Evolutionary conservation across 305 asterid genomes (phyloP).

Genomic region (Fraxinus latifolia): DNA sequence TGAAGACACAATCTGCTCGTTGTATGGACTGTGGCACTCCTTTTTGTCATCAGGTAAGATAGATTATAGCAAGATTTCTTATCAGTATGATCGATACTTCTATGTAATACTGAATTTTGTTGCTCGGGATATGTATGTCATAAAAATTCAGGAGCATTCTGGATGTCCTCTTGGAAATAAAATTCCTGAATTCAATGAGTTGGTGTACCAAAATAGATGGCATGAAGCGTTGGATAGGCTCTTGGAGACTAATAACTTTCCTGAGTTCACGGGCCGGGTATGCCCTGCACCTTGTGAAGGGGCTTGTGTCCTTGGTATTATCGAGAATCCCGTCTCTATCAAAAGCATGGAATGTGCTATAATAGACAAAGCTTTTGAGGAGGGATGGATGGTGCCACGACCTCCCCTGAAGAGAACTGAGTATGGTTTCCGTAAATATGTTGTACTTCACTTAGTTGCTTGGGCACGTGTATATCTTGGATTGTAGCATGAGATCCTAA

Average conservation of each 20-base stretch:
- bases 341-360: conserved; percentile 93
- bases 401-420: conserved; percentile 82
- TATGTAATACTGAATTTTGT: neutral
- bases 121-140: neutral
- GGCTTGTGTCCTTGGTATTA: conserved; percentile 95
- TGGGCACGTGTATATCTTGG: neutral
- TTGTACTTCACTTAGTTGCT: neutral
- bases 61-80: neutral
- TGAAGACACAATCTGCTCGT: conserved; percentile 93
- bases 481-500: conserved; percentile 16
- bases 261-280: conserved; percentile 98
- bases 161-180: conserved; percentile 99
- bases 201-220: conserved; percentile 98
- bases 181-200: conserved; percentile 95
- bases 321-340: conserved; percentile 95
- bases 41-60: conserved; percentile 89
- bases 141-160: conserved; percentile 67
- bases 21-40: conserved; percentile 99
- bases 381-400: conserved; percentile 99
- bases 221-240: conserved; percentile 98
- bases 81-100: neutral
- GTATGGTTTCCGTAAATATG: conserved; percentile 33
- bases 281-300: conserved; percentile 99
- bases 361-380: conserved; percentile 92
- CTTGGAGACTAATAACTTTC: conserved; percentile 96